phyloP scores from a whole-genome alignment of 2,329 filamentous ascomycete species.

The Aureobasidium sp. region DNA sequence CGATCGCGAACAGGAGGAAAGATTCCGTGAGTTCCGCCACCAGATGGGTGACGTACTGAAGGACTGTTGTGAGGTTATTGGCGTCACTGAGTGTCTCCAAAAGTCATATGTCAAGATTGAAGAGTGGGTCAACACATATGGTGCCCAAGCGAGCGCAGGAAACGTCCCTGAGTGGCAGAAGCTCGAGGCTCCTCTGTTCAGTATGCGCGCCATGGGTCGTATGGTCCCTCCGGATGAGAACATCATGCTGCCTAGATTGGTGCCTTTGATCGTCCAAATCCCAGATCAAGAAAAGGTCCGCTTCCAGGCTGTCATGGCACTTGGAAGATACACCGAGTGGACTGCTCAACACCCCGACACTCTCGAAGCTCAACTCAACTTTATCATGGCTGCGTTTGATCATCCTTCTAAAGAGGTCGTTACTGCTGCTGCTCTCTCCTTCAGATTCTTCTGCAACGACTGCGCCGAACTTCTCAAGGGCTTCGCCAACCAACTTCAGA shows the following conservation, averaged over 20 bases:
- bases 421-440: conserved; percentile 81
- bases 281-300: conserved; percentile 96
- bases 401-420: conserved; percentile 85
- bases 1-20: conserved; percentile 90
- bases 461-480: conserved; percentile 78
- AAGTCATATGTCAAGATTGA: conserved; percentile 86
- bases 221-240: conserved; percentile 90
- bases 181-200: conserved; percentile 88
- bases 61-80: conserved; percentile 93
- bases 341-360: conserved; percentile 90
- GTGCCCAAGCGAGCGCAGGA: conserved; percentile 60
- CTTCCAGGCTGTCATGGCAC: conserved; percentile 95
- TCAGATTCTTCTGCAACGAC: conserved; percentile 96
- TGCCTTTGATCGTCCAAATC: conserved; percentile 88
- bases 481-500: conserved; percentile 78
- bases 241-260: conserved; percentile 80
- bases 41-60: conserved; percentile 97
- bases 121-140: conserved; percentile 78
- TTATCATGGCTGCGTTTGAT: conserved; percentile 88
- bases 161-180: conserved; percentile 93
- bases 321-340: conserved; percentile 97
- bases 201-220: conserved; percentile 88
- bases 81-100: conserved; percentile 78
- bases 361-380: conserved; percentile 84
- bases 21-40: conserved; percentile 93